Evolutionary conservation across 768 basidiomycete genomes (phyloP).

Genomic region (Epithele typhae): DNA sequence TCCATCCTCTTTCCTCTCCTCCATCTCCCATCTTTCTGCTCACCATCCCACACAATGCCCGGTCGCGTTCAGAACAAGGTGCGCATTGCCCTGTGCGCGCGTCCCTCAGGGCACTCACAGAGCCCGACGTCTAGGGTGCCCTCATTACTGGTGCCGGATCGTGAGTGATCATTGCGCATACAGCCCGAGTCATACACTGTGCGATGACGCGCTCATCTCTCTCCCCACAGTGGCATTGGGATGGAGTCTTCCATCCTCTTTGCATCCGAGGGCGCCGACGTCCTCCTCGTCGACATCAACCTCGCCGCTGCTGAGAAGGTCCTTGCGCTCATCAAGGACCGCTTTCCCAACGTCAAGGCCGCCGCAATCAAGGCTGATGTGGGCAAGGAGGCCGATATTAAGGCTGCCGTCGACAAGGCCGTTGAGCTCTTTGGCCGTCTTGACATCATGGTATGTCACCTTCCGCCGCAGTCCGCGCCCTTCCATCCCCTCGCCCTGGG

Average conservation of each 20-base stretch:
- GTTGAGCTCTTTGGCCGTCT: conserved; percentile 87
- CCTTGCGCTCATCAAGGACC: conserved; percentile 55
- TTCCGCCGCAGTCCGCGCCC: neutral
- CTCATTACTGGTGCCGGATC: conserved; percentile 52
- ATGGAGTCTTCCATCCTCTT: conserved; percentile 95
- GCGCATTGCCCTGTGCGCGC: neutral
- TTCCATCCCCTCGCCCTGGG: neutral
- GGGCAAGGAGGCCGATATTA: conserved; percentile 81
- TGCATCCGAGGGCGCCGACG: conserved; percentile 89
- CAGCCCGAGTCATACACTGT: too few relatives aligned
- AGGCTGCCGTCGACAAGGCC: conserved; percentile 74
- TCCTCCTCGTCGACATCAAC: conserved; percentile 89
- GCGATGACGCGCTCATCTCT: too few relatives aligned
- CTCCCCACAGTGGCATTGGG: conserved; percentile 76
- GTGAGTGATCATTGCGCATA: conserved; percentile 30
- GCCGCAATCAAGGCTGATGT: conserved; percentile 81
- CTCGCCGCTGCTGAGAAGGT: conserved; percentile 64
- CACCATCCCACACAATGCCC: conserved; percentile 30
- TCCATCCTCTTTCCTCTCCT: neutral
- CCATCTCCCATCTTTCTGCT: neutral
- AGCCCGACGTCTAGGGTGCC: conserved; percentile 15
- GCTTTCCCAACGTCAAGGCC: conserved; percentile 66
- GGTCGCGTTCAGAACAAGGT: conserved; percentile 33
- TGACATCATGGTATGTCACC: conserved; percentile 80
- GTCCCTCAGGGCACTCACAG: conserved; percentile 8